These are phyloP conservation scores for Komagataella mondaviorum DNA, from an alignment of 805 yeast genomes.

Conservation along the genomic window DNA sequence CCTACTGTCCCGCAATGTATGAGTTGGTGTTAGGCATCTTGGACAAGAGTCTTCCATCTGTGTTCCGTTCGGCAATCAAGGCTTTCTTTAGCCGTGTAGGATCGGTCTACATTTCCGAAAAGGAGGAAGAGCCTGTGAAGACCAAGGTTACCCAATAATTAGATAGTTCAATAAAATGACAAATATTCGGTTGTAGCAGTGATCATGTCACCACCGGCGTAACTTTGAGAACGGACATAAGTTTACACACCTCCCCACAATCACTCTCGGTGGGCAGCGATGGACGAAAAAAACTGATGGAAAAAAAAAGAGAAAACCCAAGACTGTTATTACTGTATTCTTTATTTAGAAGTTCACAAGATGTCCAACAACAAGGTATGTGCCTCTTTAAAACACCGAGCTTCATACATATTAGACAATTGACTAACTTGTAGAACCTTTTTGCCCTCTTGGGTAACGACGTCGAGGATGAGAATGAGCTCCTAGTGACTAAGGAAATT, in stretches of 20 bases:
- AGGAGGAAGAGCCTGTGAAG: neutral
- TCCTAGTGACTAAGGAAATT: slow-evolving; percentile 54
- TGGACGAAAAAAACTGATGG: slow-evolving; percentile 2
- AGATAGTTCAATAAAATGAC: neutral
- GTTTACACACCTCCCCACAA: neutral
- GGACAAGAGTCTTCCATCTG: slow-evolving; percentile 46
- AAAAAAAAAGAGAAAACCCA: neutral
- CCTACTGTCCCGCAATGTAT: slow-evolving; percentile 47
- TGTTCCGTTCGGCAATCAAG: slow-evolving; percentile 47
- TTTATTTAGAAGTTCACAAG: neutral
- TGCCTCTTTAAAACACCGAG: neutral
- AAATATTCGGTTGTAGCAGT: neutral
- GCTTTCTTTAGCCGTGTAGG: slow-evolving; percentile 43
- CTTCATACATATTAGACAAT: neutral
- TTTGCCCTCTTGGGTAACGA: slow-evolving; percentile 80
- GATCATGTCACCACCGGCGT: neutral
- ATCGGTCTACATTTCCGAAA: slow-evolving; percentile 17
- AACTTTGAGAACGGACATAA: neutral
- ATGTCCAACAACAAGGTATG: slow-evolving; percentile 16
- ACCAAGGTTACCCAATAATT: neutral
- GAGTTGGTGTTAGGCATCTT: slow-evolving; percentile 43
- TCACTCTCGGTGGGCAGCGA: slow-evolving; percentile 2
- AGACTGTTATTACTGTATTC: neutral
- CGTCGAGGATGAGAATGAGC: slow-evolving; percentile 62
- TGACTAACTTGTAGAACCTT: slow-evolving; percentile 39